Base-by-base conservation (phyloP, 495 filamentous ascomycete genomes). In the Talaromyces nanjingensis region DNA sequence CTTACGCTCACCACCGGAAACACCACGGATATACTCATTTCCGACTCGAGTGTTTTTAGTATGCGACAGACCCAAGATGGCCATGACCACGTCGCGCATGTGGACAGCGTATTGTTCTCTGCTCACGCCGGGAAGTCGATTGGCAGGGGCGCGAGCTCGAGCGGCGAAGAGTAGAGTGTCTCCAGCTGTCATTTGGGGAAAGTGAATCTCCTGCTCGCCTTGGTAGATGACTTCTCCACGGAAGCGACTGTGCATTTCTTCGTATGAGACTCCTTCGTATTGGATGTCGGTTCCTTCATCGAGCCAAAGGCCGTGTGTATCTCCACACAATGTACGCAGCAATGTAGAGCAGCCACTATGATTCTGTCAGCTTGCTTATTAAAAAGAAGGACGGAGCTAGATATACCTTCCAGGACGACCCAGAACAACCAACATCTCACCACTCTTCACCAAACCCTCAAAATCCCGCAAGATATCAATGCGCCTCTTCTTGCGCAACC, bases 1-100 rank as follows among this genome's bases (percentile, higher is more conserved):
- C 78, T 94, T 96, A 14, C 91, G 81, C 73, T 96, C 92, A 64
- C 92, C 92, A 66, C 92, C 92, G 31, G 86, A 89, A 25, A 96
- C 85, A 71, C 92, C 92, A 33, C 92, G 90, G 55, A 94, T 80
- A 67, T 90, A 91, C 14, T 92, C 89, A 74, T 93, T 92, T 54
- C 91, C 91, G 78, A 80, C 77, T 54, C 65, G 66, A 25, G 77
- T 79, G 67, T 80, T 78, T 57, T 88, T 86, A 8, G 81, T 81
- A 54, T 88, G 79, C 6, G 84, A 76, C 0, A 83, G 79, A 57
- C 84, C 86, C 4, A 86, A 67, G 29, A 85, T 87, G 4, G 88
- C 87, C 63, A 86, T 87, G 6, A 91, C 85, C 60, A 88, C 88
- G 34, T 79, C 73, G 34, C 77, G 71, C 77, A 83, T 82, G 66